Evolutionary conservation across 176 grass and related monocot genomes (phyloP).

Genomic region (Pontederia crassipes): DNA sequence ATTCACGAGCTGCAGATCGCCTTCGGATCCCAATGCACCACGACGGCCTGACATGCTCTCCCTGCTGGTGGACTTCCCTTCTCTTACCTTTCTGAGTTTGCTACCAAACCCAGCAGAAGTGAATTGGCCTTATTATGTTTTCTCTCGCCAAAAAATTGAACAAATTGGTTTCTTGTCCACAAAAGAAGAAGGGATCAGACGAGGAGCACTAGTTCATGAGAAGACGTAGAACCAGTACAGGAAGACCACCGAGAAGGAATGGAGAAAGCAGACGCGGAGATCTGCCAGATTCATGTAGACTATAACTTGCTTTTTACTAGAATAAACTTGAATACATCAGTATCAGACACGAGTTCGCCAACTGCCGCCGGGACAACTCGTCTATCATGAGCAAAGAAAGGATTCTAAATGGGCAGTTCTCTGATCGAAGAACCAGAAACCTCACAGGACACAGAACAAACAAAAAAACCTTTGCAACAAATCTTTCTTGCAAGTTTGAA

Average conservation of each 20-base stretch:
- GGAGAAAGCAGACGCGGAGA: slow-evolving; percentile 48
- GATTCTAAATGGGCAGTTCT: too few relatives aligned
- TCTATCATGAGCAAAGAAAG: too few relatives aligned
- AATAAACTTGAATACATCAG: slow-evolving; percentile 33
- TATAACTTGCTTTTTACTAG: too few relatives aligned
- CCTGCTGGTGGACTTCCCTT: neutral
- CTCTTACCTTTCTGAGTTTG: neutral
- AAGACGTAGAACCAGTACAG: slow-evolving; percentile 88
- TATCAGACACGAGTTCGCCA: neutral
- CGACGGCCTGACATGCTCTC: neutral
- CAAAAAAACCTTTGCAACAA: too few relatives aligned
- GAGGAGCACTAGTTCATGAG: slow-evolving; percentile 28
- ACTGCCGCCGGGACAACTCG: too few relatives aligned
- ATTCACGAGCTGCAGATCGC: slow-evolving; percentile 3
- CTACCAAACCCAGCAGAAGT: too few relatives aligned
- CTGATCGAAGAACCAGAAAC: too few relatives aligned
- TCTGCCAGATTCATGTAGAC: slow-evolving; percentile 3
- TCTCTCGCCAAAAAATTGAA: too few relatives aligned
- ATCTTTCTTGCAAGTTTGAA: too few relatives aligned
- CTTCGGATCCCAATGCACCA: slow-evolving; percentile 26
- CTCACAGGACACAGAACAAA: too few relatives aligned
- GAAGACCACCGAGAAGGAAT: slow-evolving; percentile 72
- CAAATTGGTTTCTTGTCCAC: too few relatives aligned
- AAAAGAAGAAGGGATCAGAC: neutral
- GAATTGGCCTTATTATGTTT: too few relatives aligned